Evolutionary conservation across 371 early-diverging fungal genomes (phyloP), one percentile per base, ranked within the genome.

Genomic region (Mortierella sp.): DNA sequence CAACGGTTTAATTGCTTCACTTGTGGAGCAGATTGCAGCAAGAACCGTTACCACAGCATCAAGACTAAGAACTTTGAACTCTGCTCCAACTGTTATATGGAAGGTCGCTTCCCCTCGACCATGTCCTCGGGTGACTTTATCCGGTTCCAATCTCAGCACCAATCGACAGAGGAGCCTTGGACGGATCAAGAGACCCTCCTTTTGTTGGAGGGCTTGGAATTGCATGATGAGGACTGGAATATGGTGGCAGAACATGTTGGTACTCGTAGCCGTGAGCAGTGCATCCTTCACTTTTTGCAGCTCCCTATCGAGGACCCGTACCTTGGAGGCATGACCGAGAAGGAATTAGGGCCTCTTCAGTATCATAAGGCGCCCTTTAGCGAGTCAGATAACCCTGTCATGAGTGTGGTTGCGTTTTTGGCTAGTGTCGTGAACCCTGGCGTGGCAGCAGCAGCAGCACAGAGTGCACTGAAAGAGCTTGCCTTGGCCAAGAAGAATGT

Each of bases 201-300:
- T 47, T 83, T 99, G 28, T 82, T 99, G 34, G 99, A 98, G 81
- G 99, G 93, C 0, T 83, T 99, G 27, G 99, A 99, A 71, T 83
- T 96, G 84, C 95, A 87, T 82, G 94, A 95, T 46, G 96, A 98
- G 66, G 96, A 98, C 82, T 99, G 99, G 99, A 88, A 90, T 66
- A 87, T 89, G 21, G 93, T 99, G 64, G 88, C 97, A 6, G 92
- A 92, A 45, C 95, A 98, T 70, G 98, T 99, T 9, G 95, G 95
- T 0, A 96, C 96, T 24, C 90, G 95, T 41, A 88, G 93, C 9
- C 88, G 94, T 45, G 97, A 97, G 52, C 93, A 97, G 73, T 99
- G 99, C 72, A 90, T 99, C 26, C 83, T 93, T 53, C 91, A 96
- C 50, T 99, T 99, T 81, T 81, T 99, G 49, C 92, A 95, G 81